Percentiles rank a stretch among this genome's conserved stretches.
These are phyloP conservation scores for Waltergamsia citrina DNA, from an alignment of 2,329 filamentous ascomycete species.

Conservation along the genomic window DNA sequence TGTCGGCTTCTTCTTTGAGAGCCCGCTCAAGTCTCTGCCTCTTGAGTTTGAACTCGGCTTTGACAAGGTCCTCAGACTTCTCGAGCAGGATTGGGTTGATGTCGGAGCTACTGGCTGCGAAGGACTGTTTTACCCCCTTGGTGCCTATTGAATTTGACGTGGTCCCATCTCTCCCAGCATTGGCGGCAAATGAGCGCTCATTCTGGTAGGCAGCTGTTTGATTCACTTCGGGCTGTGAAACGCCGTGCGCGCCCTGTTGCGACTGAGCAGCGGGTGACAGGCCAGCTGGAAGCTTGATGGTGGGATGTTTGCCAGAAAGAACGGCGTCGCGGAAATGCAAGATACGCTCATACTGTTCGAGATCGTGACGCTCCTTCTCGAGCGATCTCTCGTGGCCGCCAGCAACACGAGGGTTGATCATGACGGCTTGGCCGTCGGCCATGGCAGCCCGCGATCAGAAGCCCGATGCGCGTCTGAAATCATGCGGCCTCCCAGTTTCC, in stretches of 20 bases:
- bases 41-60: conserved; percentile 71
- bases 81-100: conserved; percentile 78
- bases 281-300: conserved; percentile 42
- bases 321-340: conserved; percentile 72
- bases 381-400: conserved; percentile 16
- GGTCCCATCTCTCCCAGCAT: neutral
- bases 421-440: conserved; percentile 13
- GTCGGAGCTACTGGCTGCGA: conserved; percentile 47
- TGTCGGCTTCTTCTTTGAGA: conserved; percentile 69
- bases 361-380: conserved; percentile 43
- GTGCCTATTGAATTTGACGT: neutral
- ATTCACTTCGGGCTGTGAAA: neutral
- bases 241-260: neutral
- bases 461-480: neutral
- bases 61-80: conserved; percentile 77
- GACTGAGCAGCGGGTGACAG: conserved; percentile 1
- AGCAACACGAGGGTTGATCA: conserved; percentile 8
- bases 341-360: conserved; percentile 70
- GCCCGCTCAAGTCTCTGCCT: conserved; percentile 71
- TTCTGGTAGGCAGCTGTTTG: neutral
- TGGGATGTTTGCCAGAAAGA: conserved; percentile 64
- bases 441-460: conserved; percentile 9
- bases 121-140: conserved; percentile 24
- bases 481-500: too few relatives aligned
- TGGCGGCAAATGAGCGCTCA: too few relatives aligned